Base-by-base conservation (phyloP, 1,284 basidiomycete species). In the Cryptococcus amylolentus region DNA sequence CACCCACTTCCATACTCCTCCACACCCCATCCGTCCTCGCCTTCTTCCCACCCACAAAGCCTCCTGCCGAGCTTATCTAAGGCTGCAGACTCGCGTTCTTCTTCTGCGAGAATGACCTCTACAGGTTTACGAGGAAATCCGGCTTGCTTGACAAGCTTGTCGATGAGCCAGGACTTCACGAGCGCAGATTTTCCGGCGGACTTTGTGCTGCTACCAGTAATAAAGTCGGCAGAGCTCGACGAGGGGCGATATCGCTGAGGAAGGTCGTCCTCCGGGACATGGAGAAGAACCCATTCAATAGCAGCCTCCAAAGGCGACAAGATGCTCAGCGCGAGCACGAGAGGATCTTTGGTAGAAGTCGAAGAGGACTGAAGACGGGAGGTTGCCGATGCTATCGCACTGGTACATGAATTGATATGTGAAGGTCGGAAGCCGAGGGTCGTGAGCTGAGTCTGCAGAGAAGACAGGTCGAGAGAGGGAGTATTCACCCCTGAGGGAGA, bases 71-170 rank as follows among this genome's bases (percentile, higher is more conserved):
- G 63, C 1, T 76, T 49, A 44, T 80, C 78, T 3, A 81, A 55
- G 0, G 71, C 74, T 1, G 68, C 61, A 0, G 71, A 72, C 52
- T 79, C 76, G 27, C 66, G 56, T 16, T 68, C 56, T 48, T 61
- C 64, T 5, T 14, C 38, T 23, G 60, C 46, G 41, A 69, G 43
- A 3, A 69, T 58, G 3, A 38, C 56, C 65, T 84, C 84, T 14
- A 93, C 88, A 9, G 83, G 79, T 57, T 87, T 84, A 1, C 83
- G 77, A 7, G 92, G 92, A 79, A 87, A 93, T 2, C 92, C 93
- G 43, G 87, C 89, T 68, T 88, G 84, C 69, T 91, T 91, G 54
- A 87, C 81, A 2, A 90, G 84, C 67, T 86, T 85, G 53, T 96
- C 90, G 60, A 87, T 84, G 2, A 88, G 78, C 94, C 94, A 97